phyloP scores from a whole-genome alignment of 2,329 filamentous ascomycete species.

The Scedosporium boydii region DNA sequence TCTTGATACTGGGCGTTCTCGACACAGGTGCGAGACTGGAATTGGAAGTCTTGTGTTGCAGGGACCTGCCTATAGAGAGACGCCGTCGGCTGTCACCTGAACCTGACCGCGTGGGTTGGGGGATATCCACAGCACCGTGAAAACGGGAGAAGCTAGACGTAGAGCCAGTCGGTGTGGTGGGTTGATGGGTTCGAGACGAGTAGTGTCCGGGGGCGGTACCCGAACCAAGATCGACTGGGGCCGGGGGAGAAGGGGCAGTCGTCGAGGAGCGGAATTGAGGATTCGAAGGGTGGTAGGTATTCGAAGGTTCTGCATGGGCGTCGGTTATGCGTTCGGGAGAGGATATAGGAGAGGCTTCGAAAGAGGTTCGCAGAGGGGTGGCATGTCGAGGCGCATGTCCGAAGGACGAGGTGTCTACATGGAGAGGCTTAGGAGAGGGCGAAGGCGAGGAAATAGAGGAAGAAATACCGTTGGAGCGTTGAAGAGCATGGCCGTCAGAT shows the following conservation, averaged over 20 bases:
- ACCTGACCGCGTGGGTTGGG: neutral
- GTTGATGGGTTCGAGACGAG: neutral
- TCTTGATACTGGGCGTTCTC: constrained; percentile 52
- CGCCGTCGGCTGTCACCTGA: neutral
- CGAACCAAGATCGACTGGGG: neutral
- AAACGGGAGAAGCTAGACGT: neutral
- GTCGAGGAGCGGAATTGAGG: neutral
- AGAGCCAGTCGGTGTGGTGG: neutral
- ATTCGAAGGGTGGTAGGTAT: neutral
- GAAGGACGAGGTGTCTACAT: neutral
- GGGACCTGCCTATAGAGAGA: constrained; percentile 5
- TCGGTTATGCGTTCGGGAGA: neutral
- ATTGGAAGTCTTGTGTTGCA: constrained; percentile 30
- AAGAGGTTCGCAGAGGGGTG: neutral
- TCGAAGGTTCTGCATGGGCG: neutral
- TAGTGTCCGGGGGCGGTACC: neutral
- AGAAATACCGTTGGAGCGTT: neutral
- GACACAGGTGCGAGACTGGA: constrained; percentile 42
- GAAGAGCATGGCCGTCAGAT: neutral
- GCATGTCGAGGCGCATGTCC: constrained; percentile 1
- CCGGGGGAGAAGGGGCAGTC: neutral
- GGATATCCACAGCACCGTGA: neutral
- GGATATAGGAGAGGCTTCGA: neutral
- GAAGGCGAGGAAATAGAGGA: neutral
- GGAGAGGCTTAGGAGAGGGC: neutral